Conservation (phyloP, 1,139 yeast species). For the Candida mesenterica region DNA sequence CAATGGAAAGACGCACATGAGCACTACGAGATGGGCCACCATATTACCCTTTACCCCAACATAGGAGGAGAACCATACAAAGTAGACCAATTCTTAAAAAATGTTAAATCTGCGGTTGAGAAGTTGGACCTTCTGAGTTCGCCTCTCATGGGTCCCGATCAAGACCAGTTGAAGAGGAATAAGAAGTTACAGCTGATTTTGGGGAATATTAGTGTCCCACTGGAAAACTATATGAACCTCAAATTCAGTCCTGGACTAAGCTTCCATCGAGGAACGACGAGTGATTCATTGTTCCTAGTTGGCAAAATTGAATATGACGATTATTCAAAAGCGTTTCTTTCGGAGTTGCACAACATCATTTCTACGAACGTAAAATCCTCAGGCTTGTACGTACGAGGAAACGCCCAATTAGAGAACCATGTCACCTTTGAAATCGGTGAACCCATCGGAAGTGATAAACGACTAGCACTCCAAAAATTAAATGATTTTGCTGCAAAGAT, state of each 20-base stretch:
- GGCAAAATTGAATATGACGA: constrained; percentile 9
- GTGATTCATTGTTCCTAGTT: constrained; percentile 10
- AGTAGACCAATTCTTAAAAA: constrained; percentile 11
- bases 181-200: constrained; percentile 6
- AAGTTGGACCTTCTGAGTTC: constrained; percentile 5
- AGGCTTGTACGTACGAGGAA: constrained; percentile 1
- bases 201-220: constrained; percentile 6
- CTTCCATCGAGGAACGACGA: constrained; percentile 7
- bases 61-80: constrained; percentile 12
- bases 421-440: constrained; percentile 13
- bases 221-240: constrained; percentile 9
- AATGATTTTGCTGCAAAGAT: constrained; percentile 5
- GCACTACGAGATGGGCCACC: constrained; percentile 11
- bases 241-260: constrained; percentile 9
- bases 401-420: constrained; percentile 6
- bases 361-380: constrained; percentile 9
- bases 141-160: constrained; percentile 8
- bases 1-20: constrained; percentile 11
- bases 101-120: constrained; percentile 9
- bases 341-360: constrained; percentile 8
- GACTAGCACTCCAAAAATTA: constrained; percentile 4
- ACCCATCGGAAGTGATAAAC: background rate
- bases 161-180: constrained; percentile 7
- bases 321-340: constrained; percentile 6
- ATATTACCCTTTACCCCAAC: constrained; percentile 19